These are phyloP conservation scores for Babesia caballi DNA, from an alignment of 169 alveolate species.

Conservation along the genomic window DNA sequence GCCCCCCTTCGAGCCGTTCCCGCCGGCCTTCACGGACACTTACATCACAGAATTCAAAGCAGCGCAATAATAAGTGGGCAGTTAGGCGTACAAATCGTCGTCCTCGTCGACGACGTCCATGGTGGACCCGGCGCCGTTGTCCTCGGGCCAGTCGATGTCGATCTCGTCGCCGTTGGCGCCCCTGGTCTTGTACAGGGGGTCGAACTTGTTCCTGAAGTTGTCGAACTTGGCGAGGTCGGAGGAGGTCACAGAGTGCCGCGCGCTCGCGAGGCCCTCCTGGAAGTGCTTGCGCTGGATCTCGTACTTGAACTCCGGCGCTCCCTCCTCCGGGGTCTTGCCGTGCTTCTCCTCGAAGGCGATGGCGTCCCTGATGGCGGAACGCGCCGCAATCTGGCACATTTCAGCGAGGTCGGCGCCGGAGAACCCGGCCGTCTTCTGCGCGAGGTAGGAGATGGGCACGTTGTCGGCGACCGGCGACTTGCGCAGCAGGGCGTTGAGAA, in stretches of 20 bases:
- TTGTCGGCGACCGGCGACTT: slow-evolving; percentile 97
- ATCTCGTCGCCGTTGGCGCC: slow-evolving; percentile 82
- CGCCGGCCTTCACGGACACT: slow-evolving; percentile 58
- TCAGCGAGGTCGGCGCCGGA: slow-evolving; percentile 99
- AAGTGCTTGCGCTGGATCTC: slow-evolving; percentile 96
- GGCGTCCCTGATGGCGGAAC: slow-evolving; percentile 99
- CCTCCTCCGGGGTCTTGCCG: slow-evolving; percentile 61
- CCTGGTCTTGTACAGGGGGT: slow-evolving; percentile 94
- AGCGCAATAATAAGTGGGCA: not conserved
- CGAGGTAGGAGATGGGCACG: slow-evolving; percentile 95
- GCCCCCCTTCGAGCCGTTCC: slow-evolving; percentile 35
- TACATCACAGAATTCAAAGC: slow-evolving; percentile 24
- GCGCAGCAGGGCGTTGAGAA: slow-evolving; percentile 93
- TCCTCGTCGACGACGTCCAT: slow-evolving; percentile 72
- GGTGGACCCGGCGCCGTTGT: slow-evolving; percentile 32
- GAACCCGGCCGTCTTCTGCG: slow-evolving; percentile 98
- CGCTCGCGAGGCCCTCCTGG: slow-evolving; percentile 97
- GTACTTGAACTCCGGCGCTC: slow-evolving; percentile 86
- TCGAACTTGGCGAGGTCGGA: slow-evolving; percentile 90
- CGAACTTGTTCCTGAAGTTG: slow-evolving; percentile 96
- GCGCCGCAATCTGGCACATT: slow-evolving; percentile 98
- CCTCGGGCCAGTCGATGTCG: slow-evolving; percentile 92
- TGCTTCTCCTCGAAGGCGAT: slow-evolving; percentile 81
- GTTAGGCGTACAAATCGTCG: slow-evolving; percentile 75
- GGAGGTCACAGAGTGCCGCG: slow-evolving; percentile 95